Base-by-base conservation (phyloP, 371 early-diverging fungal genomes). In the Mucor sp. region DNA sequence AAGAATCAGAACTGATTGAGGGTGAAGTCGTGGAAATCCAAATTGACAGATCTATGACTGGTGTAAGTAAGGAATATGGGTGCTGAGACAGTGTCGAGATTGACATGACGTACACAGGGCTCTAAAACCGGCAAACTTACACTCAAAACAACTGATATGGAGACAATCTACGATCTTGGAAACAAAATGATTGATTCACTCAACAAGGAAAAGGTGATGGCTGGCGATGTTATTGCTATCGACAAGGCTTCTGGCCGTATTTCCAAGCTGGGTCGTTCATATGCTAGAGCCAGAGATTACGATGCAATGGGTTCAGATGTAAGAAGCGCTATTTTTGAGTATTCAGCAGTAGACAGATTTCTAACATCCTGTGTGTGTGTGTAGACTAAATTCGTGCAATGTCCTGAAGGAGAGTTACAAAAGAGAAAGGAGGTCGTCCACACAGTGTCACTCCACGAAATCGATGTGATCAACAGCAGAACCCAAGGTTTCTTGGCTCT, bases 71-170 rank as follows among this genome's bases (percentile, higher is more conserved):
- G 17, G 4, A 27, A 7, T 12, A n/a, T 30, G 30, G 4, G 27
- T 11, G 21, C 30, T 3, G 30, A 55, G 15, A 55, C 15, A 23
- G 4, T 12, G 17, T 2, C 14, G 5, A 8, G 0, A 30, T 27
- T 23, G 56, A 55, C 4, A 8, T 25, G 57, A 19, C 63, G 55
- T 55, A 43, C 77, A 90, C 77, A 90, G 94, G 90, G 88, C 6
- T 90, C 93, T 58, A 93, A 96, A 82, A 92, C 95, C 0, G 97
- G 97, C n/a, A 98, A 98, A 77, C 80, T 99, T 64, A 96, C 97
- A 50, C 77, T 99, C 39, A 99, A 99, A 83, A 99, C 99, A 23
- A 97, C 97, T 27, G 99, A 99, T 64, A 99, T 99, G 99, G 99
- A 99, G 82, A 99, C 99, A 23, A 91, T 97, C 57, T 99, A 99